Percentiles rank a stretch among this genome's conserved stretches.
Conservation (phyloP, 2,329 filamentous ascomycete species). For the Penicillium sclerotigenum region DNA sequence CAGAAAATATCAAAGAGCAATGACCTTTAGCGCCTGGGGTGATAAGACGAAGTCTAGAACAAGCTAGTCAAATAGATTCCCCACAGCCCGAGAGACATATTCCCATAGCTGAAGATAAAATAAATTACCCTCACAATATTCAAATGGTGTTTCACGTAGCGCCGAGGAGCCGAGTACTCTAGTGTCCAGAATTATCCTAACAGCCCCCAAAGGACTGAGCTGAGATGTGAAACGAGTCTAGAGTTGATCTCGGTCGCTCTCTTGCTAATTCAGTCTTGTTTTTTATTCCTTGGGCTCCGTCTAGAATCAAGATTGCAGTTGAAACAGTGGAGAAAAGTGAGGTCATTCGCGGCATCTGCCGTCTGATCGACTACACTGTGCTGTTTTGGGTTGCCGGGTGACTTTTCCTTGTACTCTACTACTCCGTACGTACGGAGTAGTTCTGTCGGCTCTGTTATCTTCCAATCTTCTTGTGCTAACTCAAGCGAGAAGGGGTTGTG, state of each 20-base stretch:
- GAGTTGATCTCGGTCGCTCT: neutral
- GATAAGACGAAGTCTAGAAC: neutral
- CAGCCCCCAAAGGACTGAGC: neutral
- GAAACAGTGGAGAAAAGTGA: slow-evolving; percentile 16
- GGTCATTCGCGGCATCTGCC: slow-evolving; percentile 24
- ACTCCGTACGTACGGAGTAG: no score
- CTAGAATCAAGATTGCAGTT: slow-evolving; percentile 21
- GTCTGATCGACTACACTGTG: slow-evolving; percentile 9
- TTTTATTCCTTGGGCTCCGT: neutral
- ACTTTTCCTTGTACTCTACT: no score
- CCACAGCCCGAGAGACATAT: neutral
- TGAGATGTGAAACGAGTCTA: neutral
- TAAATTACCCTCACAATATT: neutral
- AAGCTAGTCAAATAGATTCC: neutral
- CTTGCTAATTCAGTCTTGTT: neutral
- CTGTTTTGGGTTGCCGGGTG: neutral
- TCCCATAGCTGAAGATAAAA: neutral
- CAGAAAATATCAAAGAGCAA: neutral
- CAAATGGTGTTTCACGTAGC: slow-evolving; percentile 3
- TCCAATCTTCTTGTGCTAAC: neutral
- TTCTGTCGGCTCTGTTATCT: neutral
- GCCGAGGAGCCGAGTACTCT: neutral
- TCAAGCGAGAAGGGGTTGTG: neutral
- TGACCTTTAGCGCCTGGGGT: neutral
- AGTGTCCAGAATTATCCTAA: neutral